These are phyloP conservation scores for Sporothrix brunneoviolacea DNA, from an alignment of 2,329 filamentous ascomycete genomes.

Conservation along the genomic window DNA sequence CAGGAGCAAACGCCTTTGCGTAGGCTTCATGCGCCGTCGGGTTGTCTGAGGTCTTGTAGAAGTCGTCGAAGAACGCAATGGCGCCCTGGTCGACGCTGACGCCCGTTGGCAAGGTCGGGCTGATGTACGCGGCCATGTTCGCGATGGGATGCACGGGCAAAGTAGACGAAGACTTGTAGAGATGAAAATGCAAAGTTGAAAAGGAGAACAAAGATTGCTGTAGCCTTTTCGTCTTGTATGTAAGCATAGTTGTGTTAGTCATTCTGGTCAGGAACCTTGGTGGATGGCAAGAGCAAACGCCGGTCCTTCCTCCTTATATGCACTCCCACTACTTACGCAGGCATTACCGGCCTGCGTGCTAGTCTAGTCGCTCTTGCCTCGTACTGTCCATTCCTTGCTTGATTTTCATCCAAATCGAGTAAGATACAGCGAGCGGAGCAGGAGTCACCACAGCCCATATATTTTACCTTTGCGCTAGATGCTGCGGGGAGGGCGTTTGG, in stretches of 20 bases:
- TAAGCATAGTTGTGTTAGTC: too few relatives aligned
- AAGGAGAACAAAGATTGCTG: background rate
- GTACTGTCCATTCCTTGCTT: too few relatives aligned
- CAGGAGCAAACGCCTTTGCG: slow-evolving; percentile 22
- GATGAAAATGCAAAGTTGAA: too few relatives aligned
- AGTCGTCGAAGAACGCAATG: slow-evolving; percentile 24
- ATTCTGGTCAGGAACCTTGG: too few relatives aligned
- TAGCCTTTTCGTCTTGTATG: too few relatives aligned
- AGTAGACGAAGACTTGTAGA: background rate
- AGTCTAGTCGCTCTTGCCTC: too few relatives aligned
- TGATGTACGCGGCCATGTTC: slow-evolving; percentile 12
- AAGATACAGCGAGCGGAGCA: slow-evolving; percentile 1
- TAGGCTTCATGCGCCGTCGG: slow-evolving; percentile 25
- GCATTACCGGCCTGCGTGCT: too few relatives aligned
- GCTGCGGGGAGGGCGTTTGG: background rate
- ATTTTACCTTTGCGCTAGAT: background rate
- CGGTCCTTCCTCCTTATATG: too few relatives aligned
- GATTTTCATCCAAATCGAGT: too few relatives aligned
- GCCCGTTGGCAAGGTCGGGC: slow-evolving; percentile 13
- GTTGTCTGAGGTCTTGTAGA: slow-evolving; percentile 27
- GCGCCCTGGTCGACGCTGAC: slow-evolving; percentile 19
- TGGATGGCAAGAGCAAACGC: too few relatives aligned
- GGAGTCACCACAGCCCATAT: background rate
- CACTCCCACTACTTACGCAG: too few relatives aligned
- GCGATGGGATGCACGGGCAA: background rate